Base-by-base conservation (phyloP, 2,329 filamentous ascomycete genomes). In the Colletotrichum aenigma region DNA sequence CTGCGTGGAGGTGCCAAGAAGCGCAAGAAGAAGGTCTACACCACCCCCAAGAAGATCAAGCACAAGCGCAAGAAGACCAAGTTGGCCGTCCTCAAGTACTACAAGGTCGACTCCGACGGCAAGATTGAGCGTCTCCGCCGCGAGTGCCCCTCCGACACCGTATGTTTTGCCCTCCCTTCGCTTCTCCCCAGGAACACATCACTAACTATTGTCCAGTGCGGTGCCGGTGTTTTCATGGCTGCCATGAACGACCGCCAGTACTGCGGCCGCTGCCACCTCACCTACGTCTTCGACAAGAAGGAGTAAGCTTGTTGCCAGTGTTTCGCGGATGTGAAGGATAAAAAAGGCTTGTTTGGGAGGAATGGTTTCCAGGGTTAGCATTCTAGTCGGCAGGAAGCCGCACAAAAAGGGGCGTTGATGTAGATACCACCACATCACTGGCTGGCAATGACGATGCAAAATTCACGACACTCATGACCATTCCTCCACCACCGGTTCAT, bases 41-140 rank as follows among this genome's bases (percentile, higher is more conserved):
- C 95, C 88, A 99, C 97, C 85, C 97, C 97, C 88, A 99, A 99
- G 96, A 99, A 99, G 96, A 99, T 99, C 94, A 99, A 99, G 97
- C 97, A 99, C 94, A 99, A 99, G 96, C 94, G 96, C 92, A 99
- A 98, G 96, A 99, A 99, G 96, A 98, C 95, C 93, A 99, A 99
- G 94, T 91, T 99, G 88, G 97, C 97, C 85, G 96, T 99, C 83
- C 96, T 99, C 89, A 99, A 99, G 94, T 99, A 99, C 95, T 99
- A 99, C 95, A 99, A 99, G 95, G 97, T 99, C 84, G 97, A 98
- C 89, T 95, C 95, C 84, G 97, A 99, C 85, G 97, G 97, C 90
- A 98, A 98, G 94, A 98, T 99, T 85, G 97, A 99, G 94, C 97
- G 97, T 86, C 94, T 99, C 82, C 93, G 97, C 87, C 93, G 97